phyloP scores from a whole-genome alignment of 495 filamentous ascomycete genomes.

The Aspergillus asperescens region DNA sequence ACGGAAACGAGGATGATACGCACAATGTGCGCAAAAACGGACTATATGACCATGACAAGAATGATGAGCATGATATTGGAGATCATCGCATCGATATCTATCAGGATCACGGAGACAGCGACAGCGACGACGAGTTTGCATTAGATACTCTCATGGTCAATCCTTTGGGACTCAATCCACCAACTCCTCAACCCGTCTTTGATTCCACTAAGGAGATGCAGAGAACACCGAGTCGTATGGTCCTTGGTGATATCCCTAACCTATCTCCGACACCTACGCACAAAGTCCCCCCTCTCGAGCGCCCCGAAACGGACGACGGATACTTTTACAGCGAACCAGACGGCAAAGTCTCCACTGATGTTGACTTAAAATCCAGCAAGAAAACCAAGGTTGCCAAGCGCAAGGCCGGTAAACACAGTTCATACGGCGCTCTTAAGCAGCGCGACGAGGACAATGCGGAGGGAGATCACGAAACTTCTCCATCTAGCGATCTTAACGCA shows the following conservation, averaged over 20 bases:
- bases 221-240: constrained; percentile 22
- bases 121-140: constrained; percentile 36
- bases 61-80: constrained; percentile 35
- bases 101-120: constrained; percentile 45
- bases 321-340: constrained; percentile 39
- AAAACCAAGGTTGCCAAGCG: constrained; percentile 33
- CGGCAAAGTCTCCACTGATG: constrained; percentile 22
- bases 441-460: constrained; percentile 25
- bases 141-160: constrained; percentile 34
- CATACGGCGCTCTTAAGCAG: constrained; percentile 37
- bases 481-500: constrained; percentile 23
- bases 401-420: constrained; percentile 29
- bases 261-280: constrained; percentile 26
- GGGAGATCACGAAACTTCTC: constrained; percentile 9
- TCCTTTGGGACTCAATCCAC: constrained; percentile 50
- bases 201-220: constrained; percentile 22
- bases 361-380: constrained; percentile 16
- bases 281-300: constrained; percentile 17
- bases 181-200: constrained; percentile 41
- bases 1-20: constrained; percentile 31
- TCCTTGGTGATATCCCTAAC: constrained; percentile 34
- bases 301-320: constrained; percentile 22
- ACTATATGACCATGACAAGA: constrained; percentile 28
- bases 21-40: constrained; percentile 18
- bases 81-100: constrained; percentile 38